phyloP scores from a whole-genome alignment of 2,329 filamentous ascomycete genomes.

The Huntiella decipiens region DNA sequence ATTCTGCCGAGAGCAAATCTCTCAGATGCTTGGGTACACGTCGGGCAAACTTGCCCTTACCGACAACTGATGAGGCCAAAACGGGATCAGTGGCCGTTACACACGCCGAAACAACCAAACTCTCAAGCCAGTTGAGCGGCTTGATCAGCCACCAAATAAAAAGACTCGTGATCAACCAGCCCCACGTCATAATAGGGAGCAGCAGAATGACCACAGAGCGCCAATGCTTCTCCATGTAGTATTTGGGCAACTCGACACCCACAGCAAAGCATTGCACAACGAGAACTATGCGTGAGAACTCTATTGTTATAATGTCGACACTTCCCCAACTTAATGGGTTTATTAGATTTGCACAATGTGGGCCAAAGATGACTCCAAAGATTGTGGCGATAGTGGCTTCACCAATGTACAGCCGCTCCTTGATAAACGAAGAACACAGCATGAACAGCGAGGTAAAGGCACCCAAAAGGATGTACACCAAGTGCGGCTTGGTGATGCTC shows the following conservation, averaged over 20 bases:
- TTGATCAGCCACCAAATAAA: constrained; percentile 86
- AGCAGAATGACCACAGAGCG: constrained; percentile 74
- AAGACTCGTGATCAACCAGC: constrained; percentile 81
- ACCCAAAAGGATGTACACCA: constrained; percentile 96
- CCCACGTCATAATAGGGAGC: constrained; percentile 91
- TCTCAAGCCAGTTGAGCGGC: constrained; percentile 71
- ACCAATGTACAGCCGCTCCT: constrained; percentile 95
- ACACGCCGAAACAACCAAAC: constrained; percentile 71
- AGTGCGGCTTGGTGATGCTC: constrained; percentile 77
- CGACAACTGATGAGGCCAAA: constrained; percentile 88
- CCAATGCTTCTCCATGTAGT: constrained; percentile 98
- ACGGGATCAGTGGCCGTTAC: constrained; percentile 96
- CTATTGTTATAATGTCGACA: constrained; percentile 68
- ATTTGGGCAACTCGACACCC: constrained; percentile 74
- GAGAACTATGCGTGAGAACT: constrained; percentile 75
- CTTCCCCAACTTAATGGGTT: constrained; percentile 61
- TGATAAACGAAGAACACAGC: constrained; percentile 94
- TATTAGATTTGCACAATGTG: constrained; percentile 65
- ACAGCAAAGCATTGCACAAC: constrained; percentile 88
- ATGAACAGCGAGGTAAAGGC: constrained; percentile 97
- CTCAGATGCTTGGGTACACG: constrained; percentile 92
- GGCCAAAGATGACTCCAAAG: constrained; percentile 76
- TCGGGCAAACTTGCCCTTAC: constrained; percentile 97
- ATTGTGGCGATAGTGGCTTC: constrained; percentile 89
- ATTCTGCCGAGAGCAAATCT: constrained; percentile 88